Base-by-base conservation (phyloP, 179 eudicot species). In the Actinidia arguta region DNA sequence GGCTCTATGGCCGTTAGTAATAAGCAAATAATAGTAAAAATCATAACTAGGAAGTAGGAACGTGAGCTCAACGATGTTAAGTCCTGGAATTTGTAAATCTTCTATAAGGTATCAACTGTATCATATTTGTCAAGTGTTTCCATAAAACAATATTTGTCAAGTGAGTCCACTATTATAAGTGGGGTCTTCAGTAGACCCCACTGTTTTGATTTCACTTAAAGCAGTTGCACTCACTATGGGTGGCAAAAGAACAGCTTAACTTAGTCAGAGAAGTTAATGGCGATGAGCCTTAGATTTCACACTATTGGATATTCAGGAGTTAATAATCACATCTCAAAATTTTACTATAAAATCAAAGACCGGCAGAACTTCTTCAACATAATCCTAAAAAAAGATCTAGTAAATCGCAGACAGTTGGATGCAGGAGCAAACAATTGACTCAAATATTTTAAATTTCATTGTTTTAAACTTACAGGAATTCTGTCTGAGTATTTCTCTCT, bases 401-500 rank as follows among this genome's bases (percentile, higher is more conserved):
- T 69, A n/a, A 69, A 54, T 20, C 27, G 52, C 8, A 52, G 68
- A 31, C 3, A 8, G 6, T 48, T 9, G 24, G 9, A 20, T 6
- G 24, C 58, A 54, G 16, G 31, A 42, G 6, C 8, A 58, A 58
- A n/a, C 27, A 50, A 47, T 25, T 42, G 17, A 6, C 52, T 5
- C 1, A 24, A 56, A 6, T 31, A 31, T n/a, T 62, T 9, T 8
- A 18, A 27, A 64, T 48, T 25, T 17, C 8, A 3, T 3, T 31
- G 36, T 2, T 16, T 12, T 22, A n/a, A 12, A 47, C 83, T 82
- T 73, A 87, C 90, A 27, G 90, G 90, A 75, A 87, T 87, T 81
- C 90, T 85, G 70, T 87, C 90, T 7, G 88, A 84, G 78, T 87
- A 87, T 46, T 87, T 87, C 83, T 85, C 90, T 84, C 90, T 80